phyloP scores from a whole-genome alignment of 75 land plant genomes.

The Adiantum capillusveneris region DNA sequence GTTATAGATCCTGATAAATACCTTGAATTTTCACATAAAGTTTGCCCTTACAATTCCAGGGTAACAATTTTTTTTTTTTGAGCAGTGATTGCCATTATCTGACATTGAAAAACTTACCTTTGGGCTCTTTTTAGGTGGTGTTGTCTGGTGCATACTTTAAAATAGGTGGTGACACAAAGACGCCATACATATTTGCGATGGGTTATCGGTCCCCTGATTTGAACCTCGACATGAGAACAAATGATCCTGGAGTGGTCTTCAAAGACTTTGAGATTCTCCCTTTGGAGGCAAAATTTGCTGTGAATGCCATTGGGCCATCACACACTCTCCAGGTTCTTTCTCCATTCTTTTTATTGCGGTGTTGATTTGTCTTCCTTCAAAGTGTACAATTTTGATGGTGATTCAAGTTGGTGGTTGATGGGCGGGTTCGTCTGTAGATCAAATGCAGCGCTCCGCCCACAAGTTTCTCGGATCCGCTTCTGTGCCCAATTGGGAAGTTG shows the following conservation, averaged over 20 bases:
- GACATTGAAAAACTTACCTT: too few relatives aligned
- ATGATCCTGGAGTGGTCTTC: slow-evolving; percentile 35
- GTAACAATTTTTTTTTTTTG: background rate
- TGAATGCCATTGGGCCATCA: slow-evolving; percentile 30
- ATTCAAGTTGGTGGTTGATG: background rate
- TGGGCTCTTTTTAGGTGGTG: slow-evolving; percentile 22
- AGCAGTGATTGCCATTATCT: background rate
- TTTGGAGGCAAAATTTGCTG: slow-evolving; percentile 17
- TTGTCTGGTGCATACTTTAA: slow-evolving; percentile 30
- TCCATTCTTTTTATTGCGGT: too few relatives aligned
- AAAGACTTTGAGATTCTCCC: slow-evolving; percentile 21
- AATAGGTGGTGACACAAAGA: slow-evolving; percentile 6
- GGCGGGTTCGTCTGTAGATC: slow-evolving; percentile 15
- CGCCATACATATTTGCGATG: slow-evolving; percentile 36
- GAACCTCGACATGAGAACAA: slow-evolving; percentile 28
- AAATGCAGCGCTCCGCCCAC: slow-evolving; percentile 17
- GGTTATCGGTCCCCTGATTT: slow-evolving; percentile 30
- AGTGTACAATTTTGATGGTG: too few relatives aligned
- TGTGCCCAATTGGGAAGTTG: slow-evolving; percentile 36
- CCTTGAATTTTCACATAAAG: too few relatives aligned
- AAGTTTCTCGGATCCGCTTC: slow-evolving; percentile 27
- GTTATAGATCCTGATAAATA: too few relatives aligned
- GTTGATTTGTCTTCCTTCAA: too few relatives aligned
- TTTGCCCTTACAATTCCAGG: too few relatives aligned
- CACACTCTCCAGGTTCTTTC: slow-evolving; percentile 26